Evolutionary conservation across 352 stramenopile species (phyloP), one percentile per base, ranked within the genome.

Genomic region (Pythium aristosporum): DNA sequence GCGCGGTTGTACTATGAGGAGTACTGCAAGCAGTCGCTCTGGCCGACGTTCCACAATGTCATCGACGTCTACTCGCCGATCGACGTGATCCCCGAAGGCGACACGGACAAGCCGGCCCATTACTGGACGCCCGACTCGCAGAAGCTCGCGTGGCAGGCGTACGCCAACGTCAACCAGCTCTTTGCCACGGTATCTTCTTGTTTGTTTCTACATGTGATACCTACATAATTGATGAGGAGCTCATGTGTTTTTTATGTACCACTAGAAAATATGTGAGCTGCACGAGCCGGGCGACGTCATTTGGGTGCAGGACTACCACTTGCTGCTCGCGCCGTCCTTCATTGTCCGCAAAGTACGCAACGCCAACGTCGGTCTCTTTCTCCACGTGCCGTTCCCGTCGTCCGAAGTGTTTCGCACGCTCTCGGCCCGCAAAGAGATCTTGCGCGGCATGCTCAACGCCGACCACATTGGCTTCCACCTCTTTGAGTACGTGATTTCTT

Each of bases 241-340:
- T 63, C 77, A 90, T 53, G 20, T 18, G 15, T 20, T 43, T 21
- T 51, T 32, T 28, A 63, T 12, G 8, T 47, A 4, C 21, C 34
- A 30, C 16, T 41, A 88, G 72, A 82, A 79, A 65, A 87, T 90
- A 20, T 88, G 80, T 42, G 80, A 92, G 32, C 32, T 94, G 10
- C 92, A 94, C 50, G 82, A 91, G 32, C 75, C 69, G 18, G 87
- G 89, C 13, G 86, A 97, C 52, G 75, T 97, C 37, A 80, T 99
- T 20, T 99, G 98, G 98, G 88, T 99, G 36, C 97, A 99, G 65
- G 98, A 98, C 61, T 99, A 99, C 70, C 96, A 99, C 72, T 74
- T 99, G 21, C 77, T 99, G 51, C 87, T 99, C 10, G 87, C 98
- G 30, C 98, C 98, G 6, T 97, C 87, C 18, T 99, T 98, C 62